These are phyloP conservation scores for Heliamphora pulchella DNA, from an alignment of 179 eudicot species.

Conservation along the genomic window DNA sequence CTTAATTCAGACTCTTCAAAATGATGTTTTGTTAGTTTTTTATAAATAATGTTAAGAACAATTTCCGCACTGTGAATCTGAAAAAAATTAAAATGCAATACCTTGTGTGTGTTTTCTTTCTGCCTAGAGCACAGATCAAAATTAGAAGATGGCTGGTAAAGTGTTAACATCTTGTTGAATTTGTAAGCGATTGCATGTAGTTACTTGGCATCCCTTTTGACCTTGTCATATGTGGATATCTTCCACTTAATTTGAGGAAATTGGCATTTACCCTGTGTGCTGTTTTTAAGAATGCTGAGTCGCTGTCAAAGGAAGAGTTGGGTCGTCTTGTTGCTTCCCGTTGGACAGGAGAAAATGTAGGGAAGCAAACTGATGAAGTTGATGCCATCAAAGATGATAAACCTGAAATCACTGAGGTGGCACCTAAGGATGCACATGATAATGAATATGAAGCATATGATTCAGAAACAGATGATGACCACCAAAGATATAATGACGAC, in stretches of 20 bases:
- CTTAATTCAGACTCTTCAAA: not conserved
- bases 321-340: slow-evolving; percentile 97
- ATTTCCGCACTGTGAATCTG: not conserved
- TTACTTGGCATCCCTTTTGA: not conserved
- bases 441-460: slow-evolving; percentile 69
- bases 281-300: slow-evolving; percentile 41
- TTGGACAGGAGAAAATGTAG: slow-evolving; percentile 79
- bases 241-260: not conserved
- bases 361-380: slow-evolving; percentile 37
- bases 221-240: not conserved
- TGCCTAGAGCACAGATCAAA: slow-evolving; percentile 1
- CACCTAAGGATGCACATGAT: slow-evolving; percentile 37
- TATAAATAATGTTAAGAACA: not conserved
- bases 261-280: slow-evolving; percentile 8
- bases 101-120: not conserved
- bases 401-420: slow-evolving; percentile 37
- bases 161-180: not conserved
- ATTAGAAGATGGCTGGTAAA: slow-evolving; percentile 6
- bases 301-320: slow-evolving; percentile 80
- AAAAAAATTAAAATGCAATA: not conserved
- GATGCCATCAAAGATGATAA: slow-evolving; percentile 33
- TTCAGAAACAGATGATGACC: slow-evolving; percentile 60
- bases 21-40: not conserved
- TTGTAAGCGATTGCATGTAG: slow-evolving; percentile 11
- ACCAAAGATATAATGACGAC: slow-evolving; percentile 51